Percentiles rank a stretch among this genome's conserved stretches.
These are phyloP conservation scores for Volvariella surrecta DNA, from an alignment of 1,284 basidiomycete species.

Conservation along the genomic window DNA sequence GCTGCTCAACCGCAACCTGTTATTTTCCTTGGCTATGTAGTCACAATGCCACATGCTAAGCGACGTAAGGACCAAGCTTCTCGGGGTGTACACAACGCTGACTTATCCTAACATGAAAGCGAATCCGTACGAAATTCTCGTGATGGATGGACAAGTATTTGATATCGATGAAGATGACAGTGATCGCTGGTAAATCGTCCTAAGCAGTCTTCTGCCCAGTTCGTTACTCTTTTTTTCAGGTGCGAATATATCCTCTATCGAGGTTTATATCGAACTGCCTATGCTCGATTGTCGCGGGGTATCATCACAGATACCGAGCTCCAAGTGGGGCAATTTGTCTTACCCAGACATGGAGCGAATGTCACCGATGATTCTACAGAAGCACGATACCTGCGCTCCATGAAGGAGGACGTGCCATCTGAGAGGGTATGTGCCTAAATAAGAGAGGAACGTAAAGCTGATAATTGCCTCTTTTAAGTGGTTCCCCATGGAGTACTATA, in stretches of 20 bases:
- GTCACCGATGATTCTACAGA: slow-evolving; percentile 51
- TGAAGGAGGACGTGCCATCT: slow-evolving; percentile 57
- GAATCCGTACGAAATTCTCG: slow-evolving; percentile 79
- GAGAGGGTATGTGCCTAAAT: slow-evolving; percentile 51
- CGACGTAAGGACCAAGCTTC: slow-evolving; percentile 42
- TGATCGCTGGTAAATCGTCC: slow-evolving; percentile 55
- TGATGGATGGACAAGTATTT: slow-evolving; percentile 61
- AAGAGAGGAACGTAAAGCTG: not conserved
- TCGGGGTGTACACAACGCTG: slow-evolving; percentile 6
- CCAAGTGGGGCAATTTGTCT: slow-evolving; percentile 75
- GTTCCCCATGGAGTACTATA: slow-evolving; percentile 70
- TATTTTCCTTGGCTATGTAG: slow-evolving; percentile 83
- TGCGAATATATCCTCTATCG: slow-evolving; percentile 88
- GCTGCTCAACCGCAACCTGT: slow-evolving; percentile 69
- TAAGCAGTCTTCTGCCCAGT: slow-evolving; percentile 1
- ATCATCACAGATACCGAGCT: slow-evolving; percentile 71
- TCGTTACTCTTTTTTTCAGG: slow-evolving; percentile 30
- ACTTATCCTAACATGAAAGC: slow-evolving; percentile 31
- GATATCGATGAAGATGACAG: slow-evolving; percentile 69
- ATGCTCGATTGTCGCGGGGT: slow-evolving; percentile 63
- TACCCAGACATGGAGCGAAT: slow-evolving; percentile 49
- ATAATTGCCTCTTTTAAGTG: slow-evolving; percentile 36
- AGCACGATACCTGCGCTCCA: slow-evolving; percentile 59
- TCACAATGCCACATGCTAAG: slow-evolving; percentile 67
- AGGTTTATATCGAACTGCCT: slow-evolving; percentile 73